A percentile compares a stretch with the other conserved stretches of the same genome.
Evolutionary conservation across 495 filamentous ascomycete species (phyloP).

Genomic region (Bacidia gigantensis): DNA sequence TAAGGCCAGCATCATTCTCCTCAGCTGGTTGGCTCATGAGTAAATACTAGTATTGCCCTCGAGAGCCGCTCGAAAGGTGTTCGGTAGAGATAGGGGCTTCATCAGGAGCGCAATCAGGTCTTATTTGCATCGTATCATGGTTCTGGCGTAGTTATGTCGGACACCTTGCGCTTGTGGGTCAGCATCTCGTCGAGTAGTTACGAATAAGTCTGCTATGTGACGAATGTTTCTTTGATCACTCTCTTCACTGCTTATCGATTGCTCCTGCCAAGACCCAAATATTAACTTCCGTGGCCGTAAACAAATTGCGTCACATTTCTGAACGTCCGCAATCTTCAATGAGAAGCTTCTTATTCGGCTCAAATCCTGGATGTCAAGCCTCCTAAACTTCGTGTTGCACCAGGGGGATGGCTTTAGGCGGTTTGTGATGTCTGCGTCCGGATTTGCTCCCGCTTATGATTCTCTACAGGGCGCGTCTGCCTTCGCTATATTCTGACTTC

Average conservation of each 20-base stretch:
- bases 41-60: neutral
- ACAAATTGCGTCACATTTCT: neutral
- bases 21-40: neutral
- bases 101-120: neutral
- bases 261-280: neutral
- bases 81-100: neutral
- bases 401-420: constrained; percentile 54
- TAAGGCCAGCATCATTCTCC: neutral
- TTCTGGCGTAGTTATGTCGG: neutral
- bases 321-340: neutral
- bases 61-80: neutral
- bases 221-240: too few species aligned
- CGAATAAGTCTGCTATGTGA: too few species aligned
- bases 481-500: constrained; percentile 93
- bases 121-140: neutral
- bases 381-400: constrained; percentile 45
- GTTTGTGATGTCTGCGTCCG: constrained; percentile 23
- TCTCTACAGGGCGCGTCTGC: constrained; percentile 54
- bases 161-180: too few species aligned
- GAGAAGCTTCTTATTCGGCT: neutral
- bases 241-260: neutral
- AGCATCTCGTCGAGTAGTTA: too few species aligned
- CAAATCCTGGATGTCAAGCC: constrained; percentile 36
- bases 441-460: neutral
- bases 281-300: too few species aligned